Base-by-base conservation (phyloP, 306 rosid species). In the Fagus sylvatica region DNA sequence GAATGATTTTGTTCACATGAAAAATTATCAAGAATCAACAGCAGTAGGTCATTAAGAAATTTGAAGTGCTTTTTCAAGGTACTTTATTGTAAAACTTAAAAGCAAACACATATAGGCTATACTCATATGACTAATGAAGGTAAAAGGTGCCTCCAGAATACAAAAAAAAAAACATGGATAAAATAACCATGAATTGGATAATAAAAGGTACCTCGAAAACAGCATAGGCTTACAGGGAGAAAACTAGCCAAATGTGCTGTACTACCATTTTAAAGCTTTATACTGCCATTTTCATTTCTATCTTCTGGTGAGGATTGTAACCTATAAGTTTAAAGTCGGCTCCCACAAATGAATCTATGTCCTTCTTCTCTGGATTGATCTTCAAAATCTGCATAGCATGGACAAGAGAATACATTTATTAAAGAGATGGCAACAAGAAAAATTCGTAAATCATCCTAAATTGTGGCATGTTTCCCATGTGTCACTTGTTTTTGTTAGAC, bases 291-390 rank as follows among this genome's bases (percentile, higher is more conserved):
- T 71, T 46, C 16, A 42, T 43, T 70, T 70, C 51, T n/a, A 60
- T 64, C 72, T 77, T 54, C 37, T 37, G 51, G 53, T 59, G 39
- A 33, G 57, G 56, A 75, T 76, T 69, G 43, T 65, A 81, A 22
- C 77, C 70, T 57, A 62, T 37, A 22, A 81, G 81, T 64, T 81
- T 71, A 36, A 62, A 61, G 73, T 81, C 81, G 32, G 51, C 74
- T 2, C 62, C 76, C 40, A 76, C 84, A 11, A 77, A 40, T 22
- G 55, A 54, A 34, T 66, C 53, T 10, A 72, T 66, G 53, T 77
- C 79, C 71, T 37, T 67, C 48, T 65, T 75, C 56, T 42, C 53
- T 15, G 74, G 62, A 71, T 81, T 75, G 57, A 81, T 81, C 53
- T 76, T 76, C 80, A 76, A 40, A 53, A 71, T 81, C 84, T 76